Conservation (phyloP, 202 grass and related monocot genomes). For the Carex arenaria region DNA sequence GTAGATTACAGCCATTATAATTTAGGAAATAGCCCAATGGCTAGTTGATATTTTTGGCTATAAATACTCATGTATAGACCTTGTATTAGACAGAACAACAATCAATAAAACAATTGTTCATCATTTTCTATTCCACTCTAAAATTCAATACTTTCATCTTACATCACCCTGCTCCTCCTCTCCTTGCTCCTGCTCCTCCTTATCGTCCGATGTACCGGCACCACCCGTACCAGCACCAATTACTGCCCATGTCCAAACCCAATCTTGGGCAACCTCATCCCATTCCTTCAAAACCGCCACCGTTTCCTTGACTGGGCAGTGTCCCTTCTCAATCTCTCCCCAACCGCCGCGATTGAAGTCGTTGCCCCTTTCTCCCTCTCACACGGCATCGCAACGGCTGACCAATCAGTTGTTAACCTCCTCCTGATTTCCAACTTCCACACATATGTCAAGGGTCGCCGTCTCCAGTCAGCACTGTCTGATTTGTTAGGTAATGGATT, state of each 20-base stretch:
- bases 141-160: too few species aligned
- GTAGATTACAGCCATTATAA: too few species aligned
- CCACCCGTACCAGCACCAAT: not conserved
- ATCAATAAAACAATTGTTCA: too few species aligned
- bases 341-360: slow-evolving; percentile 46
- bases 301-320: slow-evolving; percentile 78
- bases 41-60: too few species aligned
- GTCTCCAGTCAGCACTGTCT: slow-evolving; percentile 20
- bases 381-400: slow-evolving; percentile 39
- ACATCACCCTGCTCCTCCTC: slow-evolving; percentile 11
- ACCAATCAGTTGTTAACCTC: slow-evolving; percentile 40
- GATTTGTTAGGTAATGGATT: slow-evolving; percentile 67
- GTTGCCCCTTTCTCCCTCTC: slow-evolving; percentile 25
- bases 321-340: slow-evolving; percentile 35
- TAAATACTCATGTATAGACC: too few species aligned
- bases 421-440: slow-evolving; percentile 49
- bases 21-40: too few species aligned
- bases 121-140: too few species aligned
- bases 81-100: too few species aligned
- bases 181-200: slow-evolving; percentile 16
- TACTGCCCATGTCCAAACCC: slow-evolving; percentile 37
- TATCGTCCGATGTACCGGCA: not conserved
- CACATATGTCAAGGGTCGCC: slow-evolving; percentile 38
- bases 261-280: slow-evolving; percentile 50
- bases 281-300: slow-evolving; percentile 47